Evolutionary conservation across 2,329 filamentous ascomycete species (phyloP), one percentile per base, ranked within the genome.

Genomic region (Zymoseptoria ardabiliae): DNA sequence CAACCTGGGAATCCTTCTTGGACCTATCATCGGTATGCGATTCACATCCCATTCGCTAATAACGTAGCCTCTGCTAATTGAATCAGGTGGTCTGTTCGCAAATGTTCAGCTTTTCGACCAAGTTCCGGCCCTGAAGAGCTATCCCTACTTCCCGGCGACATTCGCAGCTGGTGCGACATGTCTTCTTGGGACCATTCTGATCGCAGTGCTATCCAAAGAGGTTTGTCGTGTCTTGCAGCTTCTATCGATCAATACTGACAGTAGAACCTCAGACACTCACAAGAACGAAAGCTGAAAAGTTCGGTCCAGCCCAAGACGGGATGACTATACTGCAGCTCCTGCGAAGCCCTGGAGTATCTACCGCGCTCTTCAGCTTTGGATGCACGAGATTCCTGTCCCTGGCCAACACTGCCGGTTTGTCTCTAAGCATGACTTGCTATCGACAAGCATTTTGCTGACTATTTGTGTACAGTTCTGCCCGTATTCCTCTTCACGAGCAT

Each of bases 1-100:
- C 6, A 92, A 93, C 65, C 28, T 92, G 7, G 89, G 89, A 3
- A 84, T 92, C 53, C 84, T 90, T 60, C 21, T 90, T 2, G 89
- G 89, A 0, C 88, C 88, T 2, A 66, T 89, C 10, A 69, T 90
- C n/a, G 77, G 75, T 75, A 61, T 35, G 63, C 58, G n/a, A n/a
- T n/a, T n/a, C n/a, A n/a, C n/a, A n/a, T n/a, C n/a, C n/a, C n/a
- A n/a, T n/a, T n/a, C n/a, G n/a, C n/a, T n/a, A n/a, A n/a, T n/a
- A n/a, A n/a, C n/a, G n/a, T n/a, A n/a, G n/a, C n/a, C n/a, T n/a
- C n/a, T n/a, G n/a, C n/a, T n/a, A n/a, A n/a, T n/a, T n/a, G n/a
- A n/a, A n/a, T n/a, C n/a, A n/a, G n/a, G 88, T 45, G 89, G 88
- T 56, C 77, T 76, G 0, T 78, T 93, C 1, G 85, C 87, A 11